A percentile compares a stretch with the other conserved stretches of the same genome.
Evolutionary conservation across 2,329 filamentous ascomycete genomes (phyloP).

Genomic region (Alternaria sp.): DNA sequence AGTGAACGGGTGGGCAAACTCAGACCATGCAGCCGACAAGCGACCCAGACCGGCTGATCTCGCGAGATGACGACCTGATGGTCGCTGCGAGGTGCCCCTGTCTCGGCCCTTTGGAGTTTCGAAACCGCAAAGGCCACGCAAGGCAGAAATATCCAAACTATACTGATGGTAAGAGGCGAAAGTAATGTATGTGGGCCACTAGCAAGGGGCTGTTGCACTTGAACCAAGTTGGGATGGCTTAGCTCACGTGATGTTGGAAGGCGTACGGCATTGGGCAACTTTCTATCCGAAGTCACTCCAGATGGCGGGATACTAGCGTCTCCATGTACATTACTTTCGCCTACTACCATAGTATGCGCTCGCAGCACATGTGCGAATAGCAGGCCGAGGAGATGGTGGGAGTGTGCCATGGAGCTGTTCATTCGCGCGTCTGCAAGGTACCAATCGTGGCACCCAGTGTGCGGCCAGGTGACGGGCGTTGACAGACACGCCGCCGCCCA

Average conservation of each 20-base stretch:
- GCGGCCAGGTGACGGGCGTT: conserved; percentile 14
- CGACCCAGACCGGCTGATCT: conserved; percentile 28
- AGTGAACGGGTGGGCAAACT: conserved; percentile 5
- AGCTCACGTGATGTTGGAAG: too few relatives aligned
- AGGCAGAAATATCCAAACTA: conserved; percentile 11
- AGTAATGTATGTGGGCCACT: too few relatives aligned
- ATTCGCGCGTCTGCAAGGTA: conserved; percentile 26
- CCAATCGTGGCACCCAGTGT: conserved; percentile 14
- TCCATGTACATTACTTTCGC: too few relatives aligned
- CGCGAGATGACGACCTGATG: conserved; percentile 14
- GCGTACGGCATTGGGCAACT: too few relatives aligned
- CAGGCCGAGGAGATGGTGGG: not conserved
- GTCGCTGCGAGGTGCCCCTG: conserved; percentile 4
- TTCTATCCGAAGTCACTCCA: too few relatives aligned
- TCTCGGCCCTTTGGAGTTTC: conserved; percentile 19
- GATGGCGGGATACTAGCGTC: too few relatives aligned
- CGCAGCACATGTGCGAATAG: not conserved
- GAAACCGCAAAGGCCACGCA: conserved; percentile 21
- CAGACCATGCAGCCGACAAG: conserved; percentile 1
- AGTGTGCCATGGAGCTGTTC: conserved; percentile 13
- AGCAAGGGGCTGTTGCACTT: too few relatives aligned
- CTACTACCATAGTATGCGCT: too few relatives aligned
- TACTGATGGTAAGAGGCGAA: too few relatives aligned
- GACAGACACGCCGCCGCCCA: conserved; percentile 13
- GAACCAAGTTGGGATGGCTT: too few relatives aligned